Base-by-base conservation (phyloP, 257 asterid genomes). In the Plantago elongata region DNA sequence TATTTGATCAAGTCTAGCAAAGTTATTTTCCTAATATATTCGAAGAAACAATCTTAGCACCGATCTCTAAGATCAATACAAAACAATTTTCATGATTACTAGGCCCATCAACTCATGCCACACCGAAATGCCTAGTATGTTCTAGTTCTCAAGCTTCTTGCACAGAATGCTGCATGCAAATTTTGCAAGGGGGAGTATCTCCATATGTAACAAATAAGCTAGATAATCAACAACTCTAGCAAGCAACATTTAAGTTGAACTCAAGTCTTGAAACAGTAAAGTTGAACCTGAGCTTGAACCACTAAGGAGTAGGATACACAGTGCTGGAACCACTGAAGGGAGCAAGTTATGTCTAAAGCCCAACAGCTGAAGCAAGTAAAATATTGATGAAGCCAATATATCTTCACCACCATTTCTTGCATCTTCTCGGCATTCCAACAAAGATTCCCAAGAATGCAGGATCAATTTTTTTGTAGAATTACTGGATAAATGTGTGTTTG, bases 261-360 rank as follows among this genome's bases (percentile, higher is more conserved):
- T 60, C 14, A 51, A 17, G 52, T 62, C 27, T n/a, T 12, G 29
- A 17, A 7, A 61, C 43, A 29, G 30, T 30, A 34, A 63, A 76
- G 70, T 3, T 27, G 57, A 58, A 91, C 96, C 98, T 86, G 88
- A 30, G 12, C 70, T 52, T 49, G 85, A 73, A 57, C 64, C 68
- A 7, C 75, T 46, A 67, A 63, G 70, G 48, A 88, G 84, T 70
- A 90, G 83, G 73, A 88, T 82, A 75, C 79, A 78, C 5, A 88
- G 81, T 52, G 95, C 90, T 69, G 88, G 78, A 72, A 86, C 94
- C 61, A 81, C 82, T 13, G 94, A 82, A 4, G 86, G 91, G 62
- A 91, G 92, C 62, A 77, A 64, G 45, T 57, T 29, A 69, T 69
- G 82, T 71, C 72, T 72, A 67, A 77, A 72, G 71, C 83, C 71